A percentile compares a stretch with the other conserved stretches of the same genome.
These are phyloP conservation scores for Wickerhamiella australiensis DNA, from an alignment of 805 yeast genomes.

Conservation along the genomic window DNA sequence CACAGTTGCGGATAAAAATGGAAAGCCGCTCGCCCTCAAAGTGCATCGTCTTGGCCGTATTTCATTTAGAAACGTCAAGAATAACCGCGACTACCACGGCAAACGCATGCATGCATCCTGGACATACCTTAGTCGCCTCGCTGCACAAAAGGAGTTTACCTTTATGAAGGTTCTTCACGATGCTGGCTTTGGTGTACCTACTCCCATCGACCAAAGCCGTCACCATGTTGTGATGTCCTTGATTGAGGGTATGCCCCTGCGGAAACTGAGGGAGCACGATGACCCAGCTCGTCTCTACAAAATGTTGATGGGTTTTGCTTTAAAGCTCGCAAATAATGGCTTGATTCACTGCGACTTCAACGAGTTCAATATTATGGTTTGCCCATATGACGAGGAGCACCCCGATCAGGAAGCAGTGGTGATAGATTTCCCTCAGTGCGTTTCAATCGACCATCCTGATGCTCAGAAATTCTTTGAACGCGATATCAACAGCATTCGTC, in stretches of 20 bases:
- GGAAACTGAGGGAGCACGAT: slow-evolving; percentile 58
- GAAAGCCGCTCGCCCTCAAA: slow-evolving; percentile 63
- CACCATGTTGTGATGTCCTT: slow-evolving; percentile 91
- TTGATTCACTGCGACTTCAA: slow-evolving; percentile 95
- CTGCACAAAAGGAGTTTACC: slow-evolving; percentile 85
- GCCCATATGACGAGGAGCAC: slow-evolving; percentile 34
- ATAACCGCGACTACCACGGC: slow-evolving; percentile 80
- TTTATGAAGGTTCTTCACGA: slow-evolving; percentile 67
- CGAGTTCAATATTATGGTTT: slow-evolving; percentile 86
- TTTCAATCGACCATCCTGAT: slow-evolving; percentile 80
- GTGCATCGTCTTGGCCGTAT: slow-evolving; percentile 90
- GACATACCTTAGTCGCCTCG: slow-evolving; percentile 83
- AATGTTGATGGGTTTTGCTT: slow-evolving; percentile 76
- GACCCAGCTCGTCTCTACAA: slow-evolving; percentile 65
- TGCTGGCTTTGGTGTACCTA: slow-evolving; percentile 77
- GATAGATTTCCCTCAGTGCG: slow-evolving; percentile 97
- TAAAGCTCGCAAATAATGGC: slow-evolving; percentile 73
- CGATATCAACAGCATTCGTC: slow-evolving; percentile 81
- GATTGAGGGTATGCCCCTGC: slow-evolving; percentile 83
- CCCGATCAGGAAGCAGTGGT: slow-evolving; percentile 67
- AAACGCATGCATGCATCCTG: slow-evolving; percentile 65
- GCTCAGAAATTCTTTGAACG: slow-evolving; percentile 81
- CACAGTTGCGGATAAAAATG: slow-evolving; percentile 58
- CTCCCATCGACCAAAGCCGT: slow-evolving; percentile 77
- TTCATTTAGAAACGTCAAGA: slow-evolving; percentile 83